Base-by-base conservation (phyloP, 2,329 filamentous ascomycete species). In the Mycogone perniciosa region DNA sequence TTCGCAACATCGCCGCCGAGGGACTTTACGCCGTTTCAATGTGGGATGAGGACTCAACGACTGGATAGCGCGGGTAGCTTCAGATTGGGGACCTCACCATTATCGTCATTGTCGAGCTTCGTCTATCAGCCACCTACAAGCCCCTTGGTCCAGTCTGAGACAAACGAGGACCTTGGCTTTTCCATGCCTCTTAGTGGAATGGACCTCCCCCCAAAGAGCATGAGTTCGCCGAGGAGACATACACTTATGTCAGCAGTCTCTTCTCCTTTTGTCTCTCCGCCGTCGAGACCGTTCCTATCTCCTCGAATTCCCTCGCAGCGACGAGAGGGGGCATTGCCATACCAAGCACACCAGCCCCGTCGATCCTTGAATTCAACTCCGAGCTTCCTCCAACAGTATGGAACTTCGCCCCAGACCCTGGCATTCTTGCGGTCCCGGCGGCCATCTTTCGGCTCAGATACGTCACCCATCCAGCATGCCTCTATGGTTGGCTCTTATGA, bases 401-500 rank as follows among this genome's bases (percentile, higher is more conserved):
- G 66, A 11, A 63, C 71, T 31, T 73, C 74, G 26, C 74, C 80
- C 11, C 75, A 79, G 46, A 76, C 76, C 5, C 74, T 79, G 1
- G 69, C 70, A 1, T 68, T 76, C 41, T 61, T 78, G 7, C 75
- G 77, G 4, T 73, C 81, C 3, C 77, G 89, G 40, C 74, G 80
- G 7, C 84, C 85, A 0, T 96, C 91, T 0, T 74, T 88, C 42
- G 78, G 81, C 11, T 83, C 85, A 0, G 91, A 96, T 42, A 72
- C 76, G 3, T 89, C 89, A 3, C 85, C 89, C 4, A 73, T 93
- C 30, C 88, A 92, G 51, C 89, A 95, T 67, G 91, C 92, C 7
- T 91, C 91, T 4, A 95, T 99, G 87, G 92, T 97, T 2, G 93
- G 93, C 2, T 96, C 92, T 2, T 99, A 96, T 60, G 93, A 99